Conservation (phyloP, 2,329 filamentous ascomycete genomes). For the Diaporthe helianthi region DNA sequence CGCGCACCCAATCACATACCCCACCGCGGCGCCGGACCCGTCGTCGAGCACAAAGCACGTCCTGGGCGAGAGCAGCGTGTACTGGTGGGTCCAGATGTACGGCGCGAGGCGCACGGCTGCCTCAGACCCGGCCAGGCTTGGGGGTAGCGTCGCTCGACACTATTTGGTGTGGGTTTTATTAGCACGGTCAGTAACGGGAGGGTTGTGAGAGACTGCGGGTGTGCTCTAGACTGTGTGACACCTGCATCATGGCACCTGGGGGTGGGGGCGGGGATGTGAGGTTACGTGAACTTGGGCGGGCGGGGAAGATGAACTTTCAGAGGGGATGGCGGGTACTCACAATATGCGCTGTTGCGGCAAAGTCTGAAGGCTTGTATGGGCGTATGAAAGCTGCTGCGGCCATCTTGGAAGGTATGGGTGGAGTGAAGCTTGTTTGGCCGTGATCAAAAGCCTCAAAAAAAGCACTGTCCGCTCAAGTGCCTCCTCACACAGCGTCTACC, state of each 20-base stretch:
- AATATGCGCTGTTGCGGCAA: slow-evolving; percentile 1
- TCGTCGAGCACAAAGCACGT: slow-evolving; percentile 59
- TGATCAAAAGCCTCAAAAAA: not conserved
- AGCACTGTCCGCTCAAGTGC: not conserved
- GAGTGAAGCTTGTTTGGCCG: not conserved
- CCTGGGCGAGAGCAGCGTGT: slow-evolving; percentile 52
- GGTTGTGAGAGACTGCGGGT: no score
- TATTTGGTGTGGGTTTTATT: slow-evolving; percentile 38
- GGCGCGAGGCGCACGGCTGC: slow-evolving; percentile 49
- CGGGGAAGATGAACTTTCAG: not conserved
- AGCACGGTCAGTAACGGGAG: not conserved
- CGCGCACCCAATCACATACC: slow-evolving; percentile 57
- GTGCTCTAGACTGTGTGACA: no score
- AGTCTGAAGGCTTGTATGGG: slow-evolving; percentile 6
- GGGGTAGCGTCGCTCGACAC: slow-evolving; percentile 57
- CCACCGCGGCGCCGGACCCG: slow-evolving; percentile 51
- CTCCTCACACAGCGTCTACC: no score
- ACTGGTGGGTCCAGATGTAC: slow-evolving; percentile 60
- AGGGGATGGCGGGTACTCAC: not conserved
- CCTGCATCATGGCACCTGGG: no score
- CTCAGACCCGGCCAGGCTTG: slow-evolving; percentile 47
- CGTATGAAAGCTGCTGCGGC: slow-evolving; percentile 3
- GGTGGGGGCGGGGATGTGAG: no score
- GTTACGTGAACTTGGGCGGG: not conserved
- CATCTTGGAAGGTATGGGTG: not conserved